Conservation (phyloP, 805 yeast genomes). For the Maudiozyma turicensis region DNA sequence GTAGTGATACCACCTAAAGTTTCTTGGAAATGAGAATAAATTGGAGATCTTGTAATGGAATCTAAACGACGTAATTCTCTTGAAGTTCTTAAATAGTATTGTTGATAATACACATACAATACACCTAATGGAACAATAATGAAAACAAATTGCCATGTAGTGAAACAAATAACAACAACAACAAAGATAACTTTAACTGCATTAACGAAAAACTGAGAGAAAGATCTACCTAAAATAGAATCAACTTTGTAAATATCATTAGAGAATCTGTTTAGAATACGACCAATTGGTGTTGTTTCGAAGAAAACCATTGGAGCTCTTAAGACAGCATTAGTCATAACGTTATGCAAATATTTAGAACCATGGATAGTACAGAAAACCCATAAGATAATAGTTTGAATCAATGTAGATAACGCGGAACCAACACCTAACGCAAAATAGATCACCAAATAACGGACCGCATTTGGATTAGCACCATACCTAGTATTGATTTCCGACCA, state of each 20-base stretch:
- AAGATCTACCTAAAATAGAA: slow-evolving; percentile 62
- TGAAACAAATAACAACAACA: slow-evolving; percentile 63
- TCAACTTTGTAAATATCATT: slow-evolving; percentile 86
- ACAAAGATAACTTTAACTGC: slow-evolving; percentile 62
- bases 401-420: slow-evolving; percentile 48
- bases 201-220: slow-evolving; percentile 57
- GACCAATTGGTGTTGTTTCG: slow-evolving; percentile 92
- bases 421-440: slow-evolving; percentile 68
- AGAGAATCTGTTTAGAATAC: slow-evolving; percentile 84
- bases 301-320: slow-evolving; percentile 93
- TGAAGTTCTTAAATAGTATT: slow-evolving; percentile 64
- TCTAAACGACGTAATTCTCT: slow-evolving; percentile 78
- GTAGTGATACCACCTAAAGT: slow-evolving; percentile 66
- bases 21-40: slow-evolving; percentile 78
- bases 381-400: slow-evolving; percentile 66
- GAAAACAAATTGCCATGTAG: slow-evolving; percentile 80
- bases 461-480: slow-evolving; percentile 60
- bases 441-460: slow-evolving; percentile 60
- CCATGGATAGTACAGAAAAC: slow-evolving; percentile 75
- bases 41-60: slow-evolving; percentile 70
- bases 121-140: slow-evolving; percentile 60
- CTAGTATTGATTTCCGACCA: slow-evolving; percentile 89
- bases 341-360: slow-evolving; percentile 63
- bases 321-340: slow-evolving; percentile 64
- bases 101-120: slow-evolving; percentile 63